A percentile compares a stretch with the other conserved stretches of the same genome.
Evolutionary conservation across 1,284 basidiomycete species (phyloP).

Genomic region (Microbotryum intermedium): DNA sequence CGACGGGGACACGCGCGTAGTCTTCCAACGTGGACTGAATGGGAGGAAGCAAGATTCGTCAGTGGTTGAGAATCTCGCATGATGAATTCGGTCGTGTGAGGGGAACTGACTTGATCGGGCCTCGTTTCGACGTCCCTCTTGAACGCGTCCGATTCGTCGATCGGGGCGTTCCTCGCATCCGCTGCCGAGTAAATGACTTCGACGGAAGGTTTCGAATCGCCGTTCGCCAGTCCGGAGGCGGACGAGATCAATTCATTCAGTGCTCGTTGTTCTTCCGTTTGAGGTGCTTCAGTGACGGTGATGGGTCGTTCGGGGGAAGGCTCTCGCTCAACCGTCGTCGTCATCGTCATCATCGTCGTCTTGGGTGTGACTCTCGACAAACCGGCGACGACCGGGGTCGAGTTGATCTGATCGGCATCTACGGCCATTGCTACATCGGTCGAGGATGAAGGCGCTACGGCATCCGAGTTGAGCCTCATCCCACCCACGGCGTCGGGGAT

Average conservation of each 20-base stretch:
- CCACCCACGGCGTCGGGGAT: slow-evolving; percentile 19
- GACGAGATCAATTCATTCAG: slow-evolving; percentile 58
- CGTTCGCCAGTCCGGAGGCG: slow-evolving; percentile 41
- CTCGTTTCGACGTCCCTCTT: slow-evolving; percentile 68
- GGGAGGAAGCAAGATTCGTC: not conserved
- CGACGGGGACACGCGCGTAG: slow-evolving; percentile 82
- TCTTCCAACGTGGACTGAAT: slow-evolving; percentile 52
- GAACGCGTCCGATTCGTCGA: slow-evolving; percentile 69
- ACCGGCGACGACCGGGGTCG: slow-evolving; percentile 34
- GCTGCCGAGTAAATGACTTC: slow-evolving; percentile 50
- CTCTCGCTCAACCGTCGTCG: not conserved
- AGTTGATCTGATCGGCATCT: slow-evolving; percentile 11
- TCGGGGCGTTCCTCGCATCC: slow-evolving; percentile 35
- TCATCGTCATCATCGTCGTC: not conserved
- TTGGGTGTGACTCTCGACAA: slow-evolving; percentile 4
- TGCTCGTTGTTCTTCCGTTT: slow-evolving; percentile 54
- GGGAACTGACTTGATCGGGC: slow-evolving; percentile 49
- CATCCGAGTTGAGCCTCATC: slow-evolving; percentile 10
- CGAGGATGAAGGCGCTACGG: slow-evolving; percentile 15
- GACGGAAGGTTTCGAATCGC: slow-evolving; percentile 42
- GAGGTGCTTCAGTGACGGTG: not conserved
- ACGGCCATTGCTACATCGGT: slow-evolving; percentile 11
- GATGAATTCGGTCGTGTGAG: not conserved
- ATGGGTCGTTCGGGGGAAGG: not conserved
- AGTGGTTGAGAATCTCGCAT: not conserved